Base-by-base conservation (phyloP, 768 basidiomycete genomes). In the Lentinula boryana region DNA sequence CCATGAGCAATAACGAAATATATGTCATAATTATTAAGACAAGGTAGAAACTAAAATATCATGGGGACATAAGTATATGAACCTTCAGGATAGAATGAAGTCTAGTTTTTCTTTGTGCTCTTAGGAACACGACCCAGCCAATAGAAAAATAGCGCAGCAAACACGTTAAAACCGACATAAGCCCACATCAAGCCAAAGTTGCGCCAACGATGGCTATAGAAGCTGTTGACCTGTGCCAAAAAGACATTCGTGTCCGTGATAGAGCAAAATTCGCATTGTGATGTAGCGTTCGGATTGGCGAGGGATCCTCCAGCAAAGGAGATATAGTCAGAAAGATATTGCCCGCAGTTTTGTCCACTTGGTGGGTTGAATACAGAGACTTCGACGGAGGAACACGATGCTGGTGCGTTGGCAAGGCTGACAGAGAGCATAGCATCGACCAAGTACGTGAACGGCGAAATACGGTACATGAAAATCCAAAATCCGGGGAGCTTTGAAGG, bases 311-410 rank as follows among this genome's bases (percentile, higher is more conserved):
- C 84, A 4, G 75, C 69, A 3, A 61, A 61, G 0, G 70, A 58
- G 12, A 89, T 85, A 68, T 80, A 92, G 0, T 73, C 61, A 18
- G 69, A 56, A 62, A 89, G 68, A 69, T 80, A 92, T 1, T 69
- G 49, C 6, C 70, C 70, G 66, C 91, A 93, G 0, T 78, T 83
- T 63, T 81, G 74, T 1, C 85, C 86, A 0, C 74, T 66, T 3
- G 87, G 85, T 1, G 88, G 84, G 5, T 81, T 67, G 63, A 95
- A 68, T 1, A 75, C 75, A 2, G 85, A 81, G n/a, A 83, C 75
- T 68, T 95, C 93, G 54, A 76, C 70, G 0, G 71, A n/a, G 0
- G 86, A 70, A 68, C 93, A 95, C 15, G 70, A 74, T 52, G 89
- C 76, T 1, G 70, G 62, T 52, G 77, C 71, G 6, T 71, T 75